Base-by-base conservation (phyloP, 2,329 filamentous ascomycete species). In the Lachnellula subtilissima region DNA sequence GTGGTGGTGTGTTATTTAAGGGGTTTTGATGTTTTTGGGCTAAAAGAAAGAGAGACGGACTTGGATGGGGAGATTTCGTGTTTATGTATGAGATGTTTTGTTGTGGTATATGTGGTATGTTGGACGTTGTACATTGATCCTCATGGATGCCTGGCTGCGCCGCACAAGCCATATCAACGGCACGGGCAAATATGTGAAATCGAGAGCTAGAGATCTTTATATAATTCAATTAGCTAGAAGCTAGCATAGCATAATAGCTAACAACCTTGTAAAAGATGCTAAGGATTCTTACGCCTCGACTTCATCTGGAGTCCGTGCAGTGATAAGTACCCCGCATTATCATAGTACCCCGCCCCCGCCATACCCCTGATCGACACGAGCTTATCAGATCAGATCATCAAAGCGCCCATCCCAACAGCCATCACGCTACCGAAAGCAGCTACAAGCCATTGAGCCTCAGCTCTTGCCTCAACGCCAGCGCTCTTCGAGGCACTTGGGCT, bases 341-440 rank as follows among this genome's bases (percentile, higher is more conserved):
- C 25, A 25, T 1, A 32, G 7, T 28, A 32, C 28, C 28, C 28
- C 28, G 8, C 7, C 37, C 37, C 37, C 37, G 37, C 37, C 15
- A 40, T 40, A 17, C 37, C 37, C 37, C 14, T 40, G 37, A 40
- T 40, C 37, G 37, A 40, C 37, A 40, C n/a, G 8, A 32, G 8
- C 32, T 17, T 46, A 32, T 32, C 28, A 8, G 25, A 15, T 54
- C 49, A 61, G 50, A 56, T 15, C 36, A 62, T 54, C 55, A 63
- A 52, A 5, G 48, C 50, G 37, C 61, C 59, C 25, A 63, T 46
- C 7, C 47, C 57, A 14, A 55, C 43, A 35, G 61, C 61, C 3
- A 55, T 35, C 42, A 54, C 37, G n/a, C 55, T 58, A 32, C 54
- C 59, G 2, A 56, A 35, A 19, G 28, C 51, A 35, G 61, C 39